These are phyloP conservation scores for Dimocarpus longan DNA, from an alignment of 345 rosid genomes.

Conservation along the genomic window DNA sequence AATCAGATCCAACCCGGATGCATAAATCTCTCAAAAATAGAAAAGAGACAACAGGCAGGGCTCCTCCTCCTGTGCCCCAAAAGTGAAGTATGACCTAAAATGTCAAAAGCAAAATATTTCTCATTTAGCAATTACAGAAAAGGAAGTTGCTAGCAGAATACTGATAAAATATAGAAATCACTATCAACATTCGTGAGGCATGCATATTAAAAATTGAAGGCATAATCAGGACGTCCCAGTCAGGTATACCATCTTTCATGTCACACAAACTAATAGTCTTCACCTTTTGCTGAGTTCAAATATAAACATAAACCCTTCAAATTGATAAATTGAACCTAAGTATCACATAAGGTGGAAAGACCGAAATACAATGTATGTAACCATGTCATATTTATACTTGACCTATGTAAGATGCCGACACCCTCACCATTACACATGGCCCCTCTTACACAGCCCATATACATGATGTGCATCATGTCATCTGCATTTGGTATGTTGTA, in stretches of 20 bases:
- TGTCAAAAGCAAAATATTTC: background rate
- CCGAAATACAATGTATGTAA: background rate
- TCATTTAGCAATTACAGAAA: background rate
- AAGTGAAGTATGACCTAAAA: conserved; percentile 80
- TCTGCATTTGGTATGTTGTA: background rate
- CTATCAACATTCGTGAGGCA: background rate
- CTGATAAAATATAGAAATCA: background rate
- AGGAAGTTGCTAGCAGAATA: background rate
- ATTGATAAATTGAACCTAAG: background rate
- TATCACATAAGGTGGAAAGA: background rate
- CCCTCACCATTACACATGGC: background rate
- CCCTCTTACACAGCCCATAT: background rate
- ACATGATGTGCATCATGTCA: background rate
- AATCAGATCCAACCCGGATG: conserved; percentile 73
- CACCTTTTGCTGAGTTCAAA: background rate
- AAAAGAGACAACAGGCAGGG: conserved; percentile 82
- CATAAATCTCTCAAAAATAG: conserved; percentile 86
- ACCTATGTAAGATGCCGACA: background rate
- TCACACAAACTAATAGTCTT: conserved; percentile 2
- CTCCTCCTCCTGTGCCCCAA: conserved; percentile 94
- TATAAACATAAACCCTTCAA: background rate
- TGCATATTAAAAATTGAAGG: background rate
- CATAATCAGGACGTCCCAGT: background rate
- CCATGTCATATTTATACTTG: background rate
- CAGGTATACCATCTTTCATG: background rate